Percentiles rank a stretch among this genome's conserved stretches.
phyloP scores from a whole-genome alignment of 1,284 basidiomycete genomes.

The Coniophora puteana region DNA sequence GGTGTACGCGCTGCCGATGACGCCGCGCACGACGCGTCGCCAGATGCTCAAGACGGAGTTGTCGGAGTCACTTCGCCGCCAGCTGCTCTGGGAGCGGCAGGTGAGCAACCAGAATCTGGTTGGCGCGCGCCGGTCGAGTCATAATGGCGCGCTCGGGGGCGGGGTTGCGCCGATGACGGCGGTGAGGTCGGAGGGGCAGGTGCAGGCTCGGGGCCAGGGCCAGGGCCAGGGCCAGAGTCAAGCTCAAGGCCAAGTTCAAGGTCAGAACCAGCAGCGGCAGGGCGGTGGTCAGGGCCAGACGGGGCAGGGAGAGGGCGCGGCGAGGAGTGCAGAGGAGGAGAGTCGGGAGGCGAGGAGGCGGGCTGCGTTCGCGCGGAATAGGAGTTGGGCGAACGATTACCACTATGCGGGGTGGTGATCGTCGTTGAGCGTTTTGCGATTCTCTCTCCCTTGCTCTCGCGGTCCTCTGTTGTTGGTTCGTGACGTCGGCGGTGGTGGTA shows the following conservation, averaged over 20 bases:
- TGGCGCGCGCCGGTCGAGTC: constrained; percentile 32
- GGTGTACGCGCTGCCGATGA: constrained; percentile 64
- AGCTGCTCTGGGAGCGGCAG: constrained; percentile 84
- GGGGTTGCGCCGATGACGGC: constrained; percentile 40
- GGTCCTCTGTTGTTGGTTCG: too few relatives aligned
- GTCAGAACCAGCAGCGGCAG: too few relatives aligned
- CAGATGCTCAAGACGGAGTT: constrained; percentile 85
- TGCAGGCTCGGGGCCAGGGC: constrained; percentile 33
- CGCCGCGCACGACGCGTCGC: constrained; percentile 80
- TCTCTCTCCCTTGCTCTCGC: background rate
- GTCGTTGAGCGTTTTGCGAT: background rate
- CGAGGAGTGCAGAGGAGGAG: constrained; percentile 18
- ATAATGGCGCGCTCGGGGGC: constrained; percentile 28
- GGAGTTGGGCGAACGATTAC: constrained; percentile 68
- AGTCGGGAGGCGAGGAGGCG: constrained; percentile 37
- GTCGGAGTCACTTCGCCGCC: constrained; percentile 79
- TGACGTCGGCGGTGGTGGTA: too few relatives aligned
- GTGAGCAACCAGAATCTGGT: constrained; percentile 48
- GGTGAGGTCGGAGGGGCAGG: constrained; percentile 23
- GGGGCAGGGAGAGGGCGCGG: constrained; percentile 11
- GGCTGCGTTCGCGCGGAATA: constrained; percentile 51
- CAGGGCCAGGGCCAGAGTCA: constrained; percentile 14
- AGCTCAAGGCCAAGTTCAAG: constrained; percentile 11
- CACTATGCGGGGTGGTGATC: constrained; percentile 62
- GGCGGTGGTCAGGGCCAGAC: background rate